Evolutionary conservation across 2,329 filamentous ascomycete genomes (phyloP).

Genomic region (Tolypocladium tundrense): DNA sequence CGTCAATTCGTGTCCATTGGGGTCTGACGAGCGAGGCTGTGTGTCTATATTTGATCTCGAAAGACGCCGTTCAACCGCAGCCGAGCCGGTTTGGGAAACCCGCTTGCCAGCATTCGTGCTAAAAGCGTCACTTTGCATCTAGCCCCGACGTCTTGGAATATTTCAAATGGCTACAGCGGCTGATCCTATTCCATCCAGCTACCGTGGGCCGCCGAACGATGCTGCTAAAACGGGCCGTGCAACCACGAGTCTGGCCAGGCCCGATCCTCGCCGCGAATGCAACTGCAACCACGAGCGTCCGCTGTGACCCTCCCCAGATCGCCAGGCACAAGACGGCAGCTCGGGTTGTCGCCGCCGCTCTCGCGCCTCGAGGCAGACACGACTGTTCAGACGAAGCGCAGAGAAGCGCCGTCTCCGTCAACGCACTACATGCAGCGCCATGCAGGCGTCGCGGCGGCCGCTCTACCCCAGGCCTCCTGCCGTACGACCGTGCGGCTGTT

Average conservation of each 20-base stretch:
- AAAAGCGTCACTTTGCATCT: background rate
- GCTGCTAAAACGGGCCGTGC: background rate
- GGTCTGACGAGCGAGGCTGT: background rate
- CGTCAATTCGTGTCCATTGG: background rate
- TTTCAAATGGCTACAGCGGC: background rate
- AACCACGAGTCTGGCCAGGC: background rate
- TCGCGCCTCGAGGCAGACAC: background rate
- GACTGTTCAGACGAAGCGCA: background rate
- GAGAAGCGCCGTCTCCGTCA: background rate
- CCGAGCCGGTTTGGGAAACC: background rate
- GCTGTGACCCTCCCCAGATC: no score
- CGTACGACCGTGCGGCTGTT: conserved; percentile 3
- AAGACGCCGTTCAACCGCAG: background rate
- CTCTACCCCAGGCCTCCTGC: conserved; percentile 2
- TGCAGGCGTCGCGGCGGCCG: conserved; percentile 2
- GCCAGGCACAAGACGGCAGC: background rate
- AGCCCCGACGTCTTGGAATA: background rate
- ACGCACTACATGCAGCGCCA: background rate
- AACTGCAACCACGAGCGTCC: background rate
- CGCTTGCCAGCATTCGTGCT: background rate
- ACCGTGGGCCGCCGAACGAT: background rate
- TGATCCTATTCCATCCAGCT: background rate
- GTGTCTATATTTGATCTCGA: background rate
- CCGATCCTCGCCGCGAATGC: no score
- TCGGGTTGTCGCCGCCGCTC: background rate